Percentiles rank a stretch among this genome's conserved stretches.
phyloP scores from a whole-genome alignment of 1,139 yeast species.

The Scheffersomyces titani region DNA sequence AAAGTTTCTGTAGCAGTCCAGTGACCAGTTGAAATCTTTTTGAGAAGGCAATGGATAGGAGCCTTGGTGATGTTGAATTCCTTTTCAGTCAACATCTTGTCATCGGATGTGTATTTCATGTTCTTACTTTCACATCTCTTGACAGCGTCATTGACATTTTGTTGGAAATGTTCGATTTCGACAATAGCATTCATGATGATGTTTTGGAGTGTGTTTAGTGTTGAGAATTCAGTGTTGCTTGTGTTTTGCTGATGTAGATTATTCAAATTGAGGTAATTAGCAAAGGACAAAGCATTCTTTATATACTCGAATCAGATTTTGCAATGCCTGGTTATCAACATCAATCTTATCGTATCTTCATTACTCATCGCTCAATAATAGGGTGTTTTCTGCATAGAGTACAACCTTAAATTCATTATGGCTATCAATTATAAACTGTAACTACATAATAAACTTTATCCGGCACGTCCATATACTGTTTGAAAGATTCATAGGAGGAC shows the following conservation, averaged over 20 bases:
- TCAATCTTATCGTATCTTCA: neutral
- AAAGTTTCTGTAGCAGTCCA: constrained; percentile 48
- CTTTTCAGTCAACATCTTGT: constrained; percentile 14
- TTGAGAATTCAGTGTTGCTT: neutral
- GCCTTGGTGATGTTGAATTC: constrained; percentile 21
- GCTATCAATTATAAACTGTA: neutral
- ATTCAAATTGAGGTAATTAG: neutral
- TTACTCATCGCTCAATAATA: neutral
- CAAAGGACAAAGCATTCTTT: neutral
- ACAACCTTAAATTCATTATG: neutral
- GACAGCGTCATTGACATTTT: neutral
- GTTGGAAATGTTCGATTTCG: neutral
- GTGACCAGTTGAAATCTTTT: constrained; percentile 22
- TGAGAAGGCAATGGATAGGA: constrained; percentile 9
- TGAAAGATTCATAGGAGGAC: neutral
- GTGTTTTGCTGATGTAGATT: neutral
- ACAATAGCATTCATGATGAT: neutral
- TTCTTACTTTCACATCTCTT: constrained; percentile 8
- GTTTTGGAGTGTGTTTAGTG: neutral
- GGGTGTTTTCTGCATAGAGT: neutral
- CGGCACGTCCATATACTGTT: neutral
- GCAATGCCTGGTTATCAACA: neutral
- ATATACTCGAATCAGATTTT: neutral
- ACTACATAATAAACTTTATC: neutral
- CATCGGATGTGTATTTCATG: constrained; percentile 13